Evolutionary conservation across 768 basidiomycete species (phyloP).

Genomic region (Tylopilus sp.): DNA sequence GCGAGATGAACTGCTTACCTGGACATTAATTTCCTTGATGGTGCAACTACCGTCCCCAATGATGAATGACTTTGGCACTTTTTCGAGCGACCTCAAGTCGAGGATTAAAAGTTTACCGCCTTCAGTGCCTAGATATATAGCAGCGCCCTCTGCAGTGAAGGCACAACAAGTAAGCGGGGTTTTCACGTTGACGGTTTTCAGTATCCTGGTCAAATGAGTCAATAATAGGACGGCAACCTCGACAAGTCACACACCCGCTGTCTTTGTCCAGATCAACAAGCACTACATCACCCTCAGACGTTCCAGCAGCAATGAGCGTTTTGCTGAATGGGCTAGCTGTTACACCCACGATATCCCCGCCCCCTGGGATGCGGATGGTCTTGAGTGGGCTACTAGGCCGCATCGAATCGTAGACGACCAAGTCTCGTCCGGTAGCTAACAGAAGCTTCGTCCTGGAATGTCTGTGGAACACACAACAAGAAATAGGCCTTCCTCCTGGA

Average conservation of each 20-base stretch:
- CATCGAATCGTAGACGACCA: conserved; percentile 62
- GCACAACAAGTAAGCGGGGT: conserved; percentile 53
- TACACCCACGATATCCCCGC: conserved; percentile 52
- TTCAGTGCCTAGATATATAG: conserved; percentile 63
- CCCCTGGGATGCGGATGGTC: conserved; percentile 45
- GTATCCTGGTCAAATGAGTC: conserved; percentile 40
- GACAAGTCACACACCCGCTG: conserved; percentile 47
- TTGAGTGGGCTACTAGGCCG: conserved; percentile 56
- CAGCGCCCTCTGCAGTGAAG: conserved; percentile 69
- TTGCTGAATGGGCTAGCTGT: conserved; percentile 76
- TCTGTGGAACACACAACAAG: conserved; percentile 57
- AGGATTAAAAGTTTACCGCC: conserved; percentile 60
- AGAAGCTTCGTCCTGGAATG: conserved; percentile 61
- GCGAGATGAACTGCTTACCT: conserved; percentile 38
- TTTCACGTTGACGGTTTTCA: conserved; percentile 55
- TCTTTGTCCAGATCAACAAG: conserved; percentile 76
- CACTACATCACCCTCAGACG: conserved; percentile 48
- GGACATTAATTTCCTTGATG: conserved; percentile 54
- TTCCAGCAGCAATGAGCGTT: conserved; percentile 60
- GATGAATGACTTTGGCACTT: conserved; percentile 51
- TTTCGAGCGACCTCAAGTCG: conserved; percentile 64
- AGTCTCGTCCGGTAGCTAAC: conserved; percentile 47
- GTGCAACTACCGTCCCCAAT: conserved; percentile 47
- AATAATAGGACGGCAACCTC: background rate
- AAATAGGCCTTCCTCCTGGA: conserved; percentile 38